Evolutionary conservation across 1,284 basidiomycete species (phyloP).

Genomic region (Chondrostereum purpureum): DNA sequence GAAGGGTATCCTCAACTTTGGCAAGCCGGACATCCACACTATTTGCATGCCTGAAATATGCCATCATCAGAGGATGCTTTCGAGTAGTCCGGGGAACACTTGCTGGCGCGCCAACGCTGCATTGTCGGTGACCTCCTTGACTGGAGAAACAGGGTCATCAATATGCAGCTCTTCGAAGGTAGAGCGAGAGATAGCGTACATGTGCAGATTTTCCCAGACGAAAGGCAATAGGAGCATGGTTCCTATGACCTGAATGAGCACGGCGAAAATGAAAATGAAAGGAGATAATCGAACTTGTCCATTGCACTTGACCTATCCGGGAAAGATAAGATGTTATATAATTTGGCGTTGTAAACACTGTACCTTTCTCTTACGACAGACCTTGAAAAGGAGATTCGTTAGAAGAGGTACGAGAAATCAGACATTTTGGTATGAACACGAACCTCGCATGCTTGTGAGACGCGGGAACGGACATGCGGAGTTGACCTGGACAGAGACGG

Average conservation of each 20-base stretch:
- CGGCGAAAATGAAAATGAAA: background rate
- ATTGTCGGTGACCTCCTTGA: constrained; percentile 18
- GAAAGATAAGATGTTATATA: no score
- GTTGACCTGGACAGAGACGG: background rate
- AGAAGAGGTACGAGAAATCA: background rate
- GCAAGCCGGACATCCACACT: constrained; percentile 14
- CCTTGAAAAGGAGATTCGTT: background rate
- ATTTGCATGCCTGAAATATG: constrained; percentile 13
- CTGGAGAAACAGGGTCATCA: constrained; percentile 7
- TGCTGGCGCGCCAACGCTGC: constrained; percentile 17
- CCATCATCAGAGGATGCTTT: no score
- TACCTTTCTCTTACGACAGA: constrained; percentile 13
- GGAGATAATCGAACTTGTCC: constrained; percentile 12
- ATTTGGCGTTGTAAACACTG: no score
- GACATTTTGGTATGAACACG: background rate
- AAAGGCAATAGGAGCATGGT: constrained; percentile 17
- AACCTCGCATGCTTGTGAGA: constrained; percentile 15
- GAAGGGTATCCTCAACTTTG: constrained; percentile 15
- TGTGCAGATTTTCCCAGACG: constrained; percentile 16
- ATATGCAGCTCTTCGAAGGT: background rate
- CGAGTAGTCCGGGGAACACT: no score
- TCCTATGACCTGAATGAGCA: constrained; percentile 8
- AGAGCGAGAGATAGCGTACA: constrained; percentile 12
- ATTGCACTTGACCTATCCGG: constrained; percentile 15
- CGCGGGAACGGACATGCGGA: constrained; percentile 7